Percentiles rank a stretch among this genome's conserved stretches.
phyloP scores from a whole-genome alignment of 2,329 filamentous ascomycete species.

The Cercospora sp. region DNA sequence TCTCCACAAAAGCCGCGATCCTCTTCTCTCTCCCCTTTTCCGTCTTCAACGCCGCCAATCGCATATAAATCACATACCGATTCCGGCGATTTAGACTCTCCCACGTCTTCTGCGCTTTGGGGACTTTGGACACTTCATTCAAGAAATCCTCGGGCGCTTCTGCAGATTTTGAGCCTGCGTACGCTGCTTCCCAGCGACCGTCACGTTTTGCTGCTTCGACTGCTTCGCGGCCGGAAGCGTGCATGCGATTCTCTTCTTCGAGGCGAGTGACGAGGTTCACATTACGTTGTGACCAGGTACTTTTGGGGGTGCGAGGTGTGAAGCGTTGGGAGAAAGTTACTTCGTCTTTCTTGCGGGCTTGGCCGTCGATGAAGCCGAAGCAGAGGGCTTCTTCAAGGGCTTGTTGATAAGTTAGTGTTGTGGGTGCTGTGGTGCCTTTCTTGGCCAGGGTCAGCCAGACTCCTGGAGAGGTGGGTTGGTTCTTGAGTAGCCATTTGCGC shows the following conservation, averaged over 20 bases:
- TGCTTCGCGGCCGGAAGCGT: constrained; percentile 49
- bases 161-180: constrained; percentile 52
- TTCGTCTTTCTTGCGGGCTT: constrained; percentile 49
- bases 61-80: constrained; percentile 50
- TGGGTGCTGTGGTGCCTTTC: constrained; percentile 23
- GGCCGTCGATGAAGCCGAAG: constrained; percentile 65
- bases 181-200: constrained; percentile 60
- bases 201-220: constrained; percentile 58
- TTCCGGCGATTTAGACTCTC: constrained; percentile 48
- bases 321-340: constrained; percentile 57
- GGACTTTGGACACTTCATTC: constrained; percentile 43
- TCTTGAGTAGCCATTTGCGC: constrained; percentile 24
- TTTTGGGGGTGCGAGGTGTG: constrained; percentile 57
- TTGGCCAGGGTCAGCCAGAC: constrained; percentile 31
- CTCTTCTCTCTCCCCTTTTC: constrained; percentile 38
- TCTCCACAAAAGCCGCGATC: constrained; percentile 41
- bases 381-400: constrained; percentile 60
- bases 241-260: constrained; percentile 51
- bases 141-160: constrained; percentile 54
- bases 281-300: constrained; percentile 62
- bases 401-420: constrained; percentile 49
- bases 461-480: constrained; percentile 18
- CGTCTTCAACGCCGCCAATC: constrained; percentile 47
- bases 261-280: constrained; percentile 54
- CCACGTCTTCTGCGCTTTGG: constrained; percentile 45